A percentile compares a stretch with the other conserved stretches of the same genome.
Evolutionary conservation across 495 filamentous ascomycete species (phyloP).

Genomic region (Chlorociboria aeruginascens): DNA sequence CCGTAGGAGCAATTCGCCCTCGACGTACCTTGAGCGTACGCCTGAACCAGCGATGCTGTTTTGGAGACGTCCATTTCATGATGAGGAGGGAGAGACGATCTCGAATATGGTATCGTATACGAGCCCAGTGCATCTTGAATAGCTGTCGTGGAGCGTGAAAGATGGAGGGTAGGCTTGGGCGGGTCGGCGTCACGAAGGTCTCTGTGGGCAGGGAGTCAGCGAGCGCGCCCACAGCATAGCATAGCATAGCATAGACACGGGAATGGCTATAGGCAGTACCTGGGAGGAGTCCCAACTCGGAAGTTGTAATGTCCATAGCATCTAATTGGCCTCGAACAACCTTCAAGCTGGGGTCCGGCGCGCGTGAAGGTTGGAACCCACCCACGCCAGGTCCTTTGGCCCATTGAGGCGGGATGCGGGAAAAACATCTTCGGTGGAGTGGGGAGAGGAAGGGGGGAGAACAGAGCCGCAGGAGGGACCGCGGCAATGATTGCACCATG

Average conservation of each 20-base stretch:
- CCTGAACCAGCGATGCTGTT: not conserved
- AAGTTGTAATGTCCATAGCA: conserved; percentile 21
- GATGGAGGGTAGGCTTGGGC: conserved; percentile 42
- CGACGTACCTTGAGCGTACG: conserved; percentile 26
- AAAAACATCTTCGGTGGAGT: conserved; percentile 11
- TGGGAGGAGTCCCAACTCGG: conserved; percentile 42
- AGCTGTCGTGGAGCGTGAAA: conserved; percentile 33
- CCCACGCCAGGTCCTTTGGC: too few species aligned
- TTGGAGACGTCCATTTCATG: conserved; percentile 8
- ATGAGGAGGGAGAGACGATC: conserved; percentile 6
- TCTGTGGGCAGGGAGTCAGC: conserved; percentile 18
- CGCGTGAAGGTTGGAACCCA: not conserved
- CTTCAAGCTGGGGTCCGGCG: conserved; percentile 30
- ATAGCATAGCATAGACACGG: not conserved
- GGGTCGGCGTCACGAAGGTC: conserved; percentile 49
- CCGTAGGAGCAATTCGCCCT: conserved; percentile 32
- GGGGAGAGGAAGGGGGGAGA: not conserved
- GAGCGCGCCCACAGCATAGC: not conserved
- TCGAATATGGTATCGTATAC: not conserved
- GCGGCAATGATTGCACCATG: conserved; percentile 15
- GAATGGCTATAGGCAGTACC: conserved; percentile 19
- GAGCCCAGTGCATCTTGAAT: conserved; percentile 27
- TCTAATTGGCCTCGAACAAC: conserved; percentile 21
- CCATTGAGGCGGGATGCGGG: conserved; percentile 3
- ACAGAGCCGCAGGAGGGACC: conserved; percentile 9